These are phyloP conservation scores for Pseudogymnoascus sp. DNA, from an alignment of 2,329 filamentous ascomycete species.

Conservation along the genomic window DNA sequence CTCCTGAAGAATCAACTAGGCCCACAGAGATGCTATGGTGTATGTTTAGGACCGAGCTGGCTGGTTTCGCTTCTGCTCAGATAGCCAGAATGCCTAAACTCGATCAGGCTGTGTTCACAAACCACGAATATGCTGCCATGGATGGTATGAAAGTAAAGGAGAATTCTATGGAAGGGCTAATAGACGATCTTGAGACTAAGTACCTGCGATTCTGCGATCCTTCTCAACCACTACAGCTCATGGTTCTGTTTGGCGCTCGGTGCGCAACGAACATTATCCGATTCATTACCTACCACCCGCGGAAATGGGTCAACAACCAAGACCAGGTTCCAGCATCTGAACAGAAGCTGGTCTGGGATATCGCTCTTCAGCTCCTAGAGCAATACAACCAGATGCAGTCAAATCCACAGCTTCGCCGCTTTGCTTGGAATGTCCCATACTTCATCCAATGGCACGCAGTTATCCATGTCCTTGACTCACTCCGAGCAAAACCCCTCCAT, in stretches of 20 bases:
- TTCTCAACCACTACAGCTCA: conserved; percentile 26
- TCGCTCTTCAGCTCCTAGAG: conserved; percentile 27
- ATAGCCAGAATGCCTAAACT: conserved; percentile 6
- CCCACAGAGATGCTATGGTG: conserved; percentile 44
- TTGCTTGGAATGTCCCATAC: conserved; percentile 17
- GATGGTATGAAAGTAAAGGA: conserved; percentile 11
- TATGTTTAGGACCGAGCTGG: conserved; percentile 10
- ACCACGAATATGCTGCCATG: conserved; percentile 12
- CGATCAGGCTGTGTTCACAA: conserved; percentile 10
- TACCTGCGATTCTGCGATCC: conserved; percentile 32
- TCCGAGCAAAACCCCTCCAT: conserved; percentile 18
- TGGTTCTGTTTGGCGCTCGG: conserved; percentile 14
- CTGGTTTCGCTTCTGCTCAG: conserved; percentile 9
- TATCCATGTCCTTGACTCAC: conserved; percentile 21
- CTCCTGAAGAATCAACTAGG: conserved; percentile 39
- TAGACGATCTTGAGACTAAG: conserved; percentile 29
- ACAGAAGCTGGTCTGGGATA: conserved; percentile 18
- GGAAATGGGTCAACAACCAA: conserved; percentile 11
- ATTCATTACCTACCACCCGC: conserved; percentile 18
- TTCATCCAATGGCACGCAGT: conserved; percentile 20
- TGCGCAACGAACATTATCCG: conserved; percentile 11
- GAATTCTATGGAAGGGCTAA: conserved; percentile 20
- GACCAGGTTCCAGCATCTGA: conserved; percentile 15
- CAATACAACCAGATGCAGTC: conserved; percentile 27
- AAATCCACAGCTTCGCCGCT: conserved; percentile 19